Evolutionary conservation across 345 rosid species (phyloP), one percentile per base, ranked within the genome.

Genomic region (Hypericum androsaemum): DNA sequence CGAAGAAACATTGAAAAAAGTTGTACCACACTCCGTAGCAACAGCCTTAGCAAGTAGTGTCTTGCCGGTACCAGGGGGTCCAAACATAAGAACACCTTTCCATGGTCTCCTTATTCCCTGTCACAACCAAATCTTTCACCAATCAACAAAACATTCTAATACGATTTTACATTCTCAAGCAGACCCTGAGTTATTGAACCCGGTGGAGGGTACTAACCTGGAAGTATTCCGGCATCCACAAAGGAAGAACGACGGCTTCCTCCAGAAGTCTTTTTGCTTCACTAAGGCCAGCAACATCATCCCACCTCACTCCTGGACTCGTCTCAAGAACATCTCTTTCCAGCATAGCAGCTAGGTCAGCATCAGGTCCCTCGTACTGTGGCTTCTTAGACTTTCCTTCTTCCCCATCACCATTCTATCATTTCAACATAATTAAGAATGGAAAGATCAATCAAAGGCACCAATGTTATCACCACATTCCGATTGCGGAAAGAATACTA

Each of bases 71-170:
- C 97, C 97, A 9, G 97, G 97, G 51, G 97, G 97, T 50, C 97
- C 97, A 84, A 89, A 89, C 97, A 89, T 89, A 57, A 89, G 95
- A 41, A 89, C 97, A 52, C 99, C 99, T 75, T 94, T 94, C 99
- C 99, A 88, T 0, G 99, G 99, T 74, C 99, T 86, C 77, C 99
- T 73, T 44, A 94, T 94, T 61, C 99, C 99, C 99, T 94, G 74
- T 59, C 67, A 51, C 45, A 36, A 42, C 60, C 41, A 47, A 47
- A 10, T n/a, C n/a, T n/a, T n/a, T n/a, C n/a, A n/a, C n/a, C n/a
- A n/a, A n/a, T n/a, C n/a, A n/a, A n/a, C n/a, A n/a, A 6, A 50
- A 22, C 32, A 22, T 22, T 22, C 1, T 22, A 22, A 22, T 22
- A 22, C 4, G 32, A 22, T 22, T 22, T 22, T 22, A 22, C 32